Conservation (phyloP, 2,329 filamentous ascomycete species). For the Monosporascus cannonballus region DNA sequence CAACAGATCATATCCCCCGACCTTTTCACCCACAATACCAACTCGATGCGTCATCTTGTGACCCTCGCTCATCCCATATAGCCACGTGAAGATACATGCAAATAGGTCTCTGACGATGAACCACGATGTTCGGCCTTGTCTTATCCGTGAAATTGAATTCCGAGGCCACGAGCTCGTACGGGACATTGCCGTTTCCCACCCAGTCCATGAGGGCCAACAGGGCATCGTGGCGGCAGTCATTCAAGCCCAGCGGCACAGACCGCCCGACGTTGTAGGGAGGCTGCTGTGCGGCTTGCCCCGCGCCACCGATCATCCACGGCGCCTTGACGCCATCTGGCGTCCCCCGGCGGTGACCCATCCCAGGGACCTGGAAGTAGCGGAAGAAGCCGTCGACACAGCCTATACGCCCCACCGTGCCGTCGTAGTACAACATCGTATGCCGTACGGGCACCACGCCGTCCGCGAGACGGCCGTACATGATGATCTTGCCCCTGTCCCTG, state of each 20-base stretch:
- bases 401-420: constrained; percentile 18
- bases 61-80: constrained; percentile 26
- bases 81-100: constrained; percentile 30
- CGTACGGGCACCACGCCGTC: constrained; percentile 22
- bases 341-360: constrained; percentile 37
- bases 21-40: constrained; percentile 24
- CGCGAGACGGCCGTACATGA: constrained; percentile 25
- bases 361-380: constrained; percentile 37
- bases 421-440: constrained; percentile 21
- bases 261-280: constrained; percentile 22
- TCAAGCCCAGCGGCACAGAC: constrained; percentile 20
- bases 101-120: constrained; percentile 34
- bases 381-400: constrained; percentile 39
- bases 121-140: constrained; percentile 17
- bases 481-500: constrained; percentile 21
- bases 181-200: constrained; percentile 21
- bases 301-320: constrained; percentile 25
- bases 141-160: constrained; percentile 22
- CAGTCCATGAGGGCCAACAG: constrained; percentile 24
- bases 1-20: not conserved
- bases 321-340: constrained; percentile 18
- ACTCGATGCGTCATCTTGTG: constrained; percentile 23
- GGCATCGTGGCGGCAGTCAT: constrained; percentile 20
- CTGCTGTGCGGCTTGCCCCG: constrained; percentile 19
- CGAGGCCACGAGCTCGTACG: constrained; percentile 21